Evolutionary conservation across 164 flowering plant genomes (phyloP).

Genomic region (Vitis labrusca): DNA sequence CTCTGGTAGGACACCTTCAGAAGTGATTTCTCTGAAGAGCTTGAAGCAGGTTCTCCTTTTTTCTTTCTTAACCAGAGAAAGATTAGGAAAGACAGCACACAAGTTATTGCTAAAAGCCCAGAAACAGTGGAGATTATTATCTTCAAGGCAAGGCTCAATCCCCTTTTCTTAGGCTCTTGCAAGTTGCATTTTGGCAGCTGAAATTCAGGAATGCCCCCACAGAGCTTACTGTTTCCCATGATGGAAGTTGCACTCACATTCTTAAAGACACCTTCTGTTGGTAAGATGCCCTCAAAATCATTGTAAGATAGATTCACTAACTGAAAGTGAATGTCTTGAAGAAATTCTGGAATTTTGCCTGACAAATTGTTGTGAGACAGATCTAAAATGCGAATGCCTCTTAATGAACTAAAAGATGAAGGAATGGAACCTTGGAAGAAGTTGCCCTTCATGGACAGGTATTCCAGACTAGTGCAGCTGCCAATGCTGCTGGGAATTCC

Average conservation of each 20-base stretch:
- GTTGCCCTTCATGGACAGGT: background rate
- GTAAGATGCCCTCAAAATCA: constrained; percentile 1
- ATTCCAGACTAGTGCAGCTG: background rate
- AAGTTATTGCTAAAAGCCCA: background rate
- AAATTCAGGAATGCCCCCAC: background rate
- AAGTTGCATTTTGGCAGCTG: background rate
- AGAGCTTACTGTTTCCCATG: background rate
- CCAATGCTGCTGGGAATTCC: constrained; percentile 10
- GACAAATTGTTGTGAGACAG: constrained; percentile 7
- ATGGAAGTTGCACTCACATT: constrained; percentile 2
- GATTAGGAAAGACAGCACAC: background rate
- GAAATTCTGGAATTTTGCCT: constrained; percentile 4
- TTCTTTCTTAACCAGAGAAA: background rate
- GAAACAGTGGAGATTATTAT: background rate
- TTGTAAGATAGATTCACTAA: constrained; percentile 3
- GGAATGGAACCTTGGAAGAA: constrained; percentile 13
- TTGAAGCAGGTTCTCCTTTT: background rate
- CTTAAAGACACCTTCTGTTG: background rate
- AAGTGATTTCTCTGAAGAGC: background rate
- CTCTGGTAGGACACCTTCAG: background rate
- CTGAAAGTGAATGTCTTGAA: background rate
- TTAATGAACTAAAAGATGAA: constrained; percentile 1
- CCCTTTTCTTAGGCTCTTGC: background rate
- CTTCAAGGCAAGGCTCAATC: background rate
- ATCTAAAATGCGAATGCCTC: background rate